These are phyloP conservation scores for Solanum gracilifrons DNA, from an alignment of 257 asterid genomes.

Conservation along the genomic window DNA sequence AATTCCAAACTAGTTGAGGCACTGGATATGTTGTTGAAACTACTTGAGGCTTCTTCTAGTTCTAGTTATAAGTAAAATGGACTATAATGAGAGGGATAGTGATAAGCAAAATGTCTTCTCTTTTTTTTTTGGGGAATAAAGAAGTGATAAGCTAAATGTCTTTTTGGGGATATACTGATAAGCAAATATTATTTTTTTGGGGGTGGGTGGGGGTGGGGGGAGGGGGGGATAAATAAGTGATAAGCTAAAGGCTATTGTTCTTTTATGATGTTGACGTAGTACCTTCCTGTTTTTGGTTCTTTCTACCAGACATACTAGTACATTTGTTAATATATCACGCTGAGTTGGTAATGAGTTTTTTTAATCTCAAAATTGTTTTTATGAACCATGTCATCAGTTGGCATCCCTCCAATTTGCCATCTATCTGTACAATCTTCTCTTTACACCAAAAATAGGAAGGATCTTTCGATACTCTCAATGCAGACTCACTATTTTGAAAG, in stretches of 20 bases:
- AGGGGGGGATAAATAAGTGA: background rate
- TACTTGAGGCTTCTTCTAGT: background rate
- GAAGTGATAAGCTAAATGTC: background rate
- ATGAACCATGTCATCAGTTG: background rate
- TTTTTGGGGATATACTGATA: background rate
- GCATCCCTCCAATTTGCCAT: background rate
- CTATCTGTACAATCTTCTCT: background rate
- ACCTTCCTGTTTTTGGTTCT: background rate
- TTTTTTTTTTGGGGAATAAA: background rate
- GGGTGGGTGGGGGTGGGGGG: background rate
- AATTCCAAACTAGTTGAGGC: background rate
- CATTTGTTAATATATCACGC: background rate
- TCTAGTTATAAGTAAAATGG: background rate
- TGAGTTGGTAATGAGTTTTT: background rate
- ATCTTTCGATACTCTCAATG: background rate
- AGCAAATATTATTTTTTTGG: background rate
- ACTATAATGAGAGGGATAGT: background rate
- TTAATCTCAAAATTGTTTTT: background rate
- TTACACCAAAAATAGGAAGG: background rate
- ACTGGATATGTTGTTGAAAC: background rate
- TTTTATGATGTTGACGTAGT: background rate
- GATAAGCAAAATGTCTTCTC: background rate
- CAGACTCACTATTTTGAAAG: background rate
- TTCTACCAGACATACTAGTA: background rate
- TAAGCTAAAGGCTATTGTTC: background rate